These are phyloP conservation scores for Magnusiomyces ingens DNA, from an alignment of 1,139 yeast species.

Conservation along the genomic window DNA sequence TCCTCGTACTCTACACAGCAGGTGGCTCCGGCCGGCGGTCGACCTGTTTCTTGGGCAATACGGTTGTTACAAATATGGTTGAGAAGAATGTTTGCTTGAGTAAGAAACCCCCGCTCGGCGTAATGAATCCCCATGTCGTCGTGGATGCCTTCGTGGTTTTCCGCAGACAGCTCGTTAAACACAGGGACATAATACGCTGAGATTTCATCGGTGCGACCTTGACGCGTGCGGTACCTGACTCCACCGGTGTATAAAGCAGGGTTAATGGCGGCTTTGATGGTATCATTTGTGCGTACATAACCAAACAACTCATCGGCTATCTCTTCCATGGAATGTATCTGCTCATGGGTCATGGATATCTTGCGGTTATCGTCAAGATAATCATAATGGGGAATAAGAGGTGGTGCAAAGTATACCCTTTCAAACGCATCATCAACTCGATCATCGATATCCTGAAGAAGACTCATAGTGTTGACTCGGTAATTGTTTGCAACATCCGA, in stretches of 20 bases:
- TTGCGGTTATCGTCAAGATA: too few species aligned
- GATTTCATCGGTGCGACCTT: not conserved
- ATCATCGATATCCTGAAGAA: not conserved
- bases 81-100: not conserved
- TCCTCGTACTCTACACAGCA: too few species aligned
- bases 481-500: not conserved
- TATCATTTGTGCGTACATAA: too few species aligned
- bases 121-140: not conserved
- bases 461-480: not conserved
- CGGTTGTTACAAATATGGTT: not conserved
- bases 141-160: not conserved
- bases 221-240: too few species aligned
- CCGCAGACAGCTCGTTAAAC: not conserved
- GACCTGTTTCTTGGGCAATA: too few species aligned
- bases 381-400: not conserved
- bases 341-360: too few species aligned
- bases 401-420: not conserved
- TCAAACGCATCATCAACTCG: conserved; percentile 1
- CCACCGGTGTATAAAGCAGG: too few species aligned
- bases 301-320: too few species aligned
- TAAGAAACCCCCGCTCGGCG: not conserved
- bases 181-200: not conserved
- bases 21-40: too few species aligned
- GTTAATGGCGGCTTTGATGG: too few species aligned
- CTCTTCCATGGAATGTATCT: too few species aligned